These are phyloP conservation scores for Trypanosomatidae sp. DNA, from an alignment of 208 protist species.

Conservation along the genomic window DNA sequence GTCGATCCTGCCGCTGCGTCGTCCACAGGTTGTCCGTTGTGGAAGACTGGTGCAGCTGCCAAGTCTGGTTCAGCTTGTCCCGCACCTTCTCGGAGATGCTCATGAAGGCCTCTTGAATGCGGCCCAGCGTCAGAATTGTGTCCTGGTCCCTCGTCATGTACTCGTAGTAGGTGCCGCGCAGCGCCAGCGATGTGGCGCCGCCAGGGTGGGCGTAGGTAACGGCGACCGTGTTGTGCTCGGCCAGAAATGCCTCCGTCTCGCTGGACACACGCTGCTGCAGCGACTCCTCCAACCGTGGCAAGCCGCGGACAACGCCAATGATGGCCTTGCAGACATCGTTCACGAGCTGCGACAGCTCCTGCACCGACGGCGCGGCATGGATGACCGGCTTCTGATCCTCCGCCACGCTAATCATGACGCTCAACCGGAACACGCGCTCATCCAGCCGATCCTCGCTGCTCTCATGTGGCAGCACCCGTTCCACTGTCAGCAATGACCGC, in stretches of 20 bases:
- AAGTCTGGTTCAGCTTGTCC: slow-evolving; percentile 94
- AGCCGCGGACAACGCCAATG: slow-evolving; percentile 86
- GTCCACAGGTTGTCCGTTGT: slow-evolving; percentile 96
- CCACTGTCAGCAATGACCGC: slow-evolving; percentile 91
- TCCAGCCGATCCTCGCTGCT: slow-evolving; percentile 85
- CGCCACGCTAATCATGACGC: slow-evolving; percentile 92
- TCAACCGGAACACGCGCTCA: slow-evolving; percentile 94
- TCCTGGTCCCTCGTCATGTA: slow-evolving; percentile 95
- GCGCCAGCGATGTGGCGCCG: slow-evolving; percentile 38
- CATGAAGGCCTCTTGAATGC: slow-evolving; percentile 91
- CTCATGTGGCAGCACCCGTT: slow-evolving; percentile 90
- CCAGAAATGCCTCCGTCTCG: slow-evolving; percentile 64
- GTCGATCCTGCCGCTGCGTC: slow-evolving; percentile 91
- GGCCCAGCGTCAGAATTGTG: slow-evolving; percentile 89
- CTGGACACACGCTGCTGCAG: slow-evolving; percentile 46
- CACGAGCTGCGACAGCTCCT: slow-evolving; percentile 86
- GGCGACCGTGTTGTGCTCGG: slow-evolving; percentile 38
- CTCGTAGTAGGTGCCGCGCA: slow-evolving; percentile 93
- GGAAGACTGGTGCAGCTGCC: slow-evolving; percentile 95
- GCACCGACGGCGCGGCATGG: slow-evolving; percentile 90
- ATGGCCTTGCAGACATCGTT: slow-evolving; percentile 93
- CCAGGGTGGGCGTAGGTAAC: slow-evolving; percentile 66
- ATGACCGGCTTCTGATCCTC: slow-evolving; percentile 80
- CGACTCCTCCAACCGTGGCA: slow-evolving; percentile 91
- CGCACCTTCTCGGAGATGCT: slow-evolving; percentile 91